phyloP scores from a whole-genome alignment of 805 yeast genomes.

The Lachancea thermotolerans region DNA sequence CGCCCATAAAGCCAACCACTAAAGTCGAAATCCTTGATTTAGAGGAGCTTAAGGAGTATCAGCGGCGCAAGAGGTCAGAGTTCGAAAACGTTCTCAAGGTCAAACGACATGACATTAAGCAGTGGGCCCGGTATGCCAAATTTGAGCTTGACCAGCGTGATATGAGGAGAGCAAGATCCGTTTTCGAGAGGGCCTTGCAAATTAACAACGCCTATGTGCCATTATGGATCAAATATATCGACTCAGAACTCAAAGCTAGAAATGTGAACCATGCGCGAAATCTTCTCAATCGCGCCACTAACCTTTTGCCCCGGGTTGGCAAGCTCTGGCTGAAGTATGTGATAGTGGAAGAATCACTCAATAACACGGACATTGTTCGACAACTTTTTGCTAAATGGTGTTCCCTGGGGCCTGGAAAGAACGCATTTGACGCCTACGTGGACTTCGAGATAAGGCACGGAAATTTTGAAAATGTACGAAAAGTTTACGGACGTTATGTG shows the following conservation, averaged over 20 bases:
- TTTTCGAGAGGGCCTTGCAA: constrained; percentile 80
- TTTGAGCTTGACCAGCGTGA: constrained; percentile 83
- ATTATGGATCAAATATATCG: constrained; percentile 79
- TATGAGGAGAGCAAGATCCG: constrained; percentile 69
- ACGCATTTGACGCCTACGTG: constrained; percentile 71
- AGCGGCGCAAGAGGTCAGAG: constrained; percentile 69
- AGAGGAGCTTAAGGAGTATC: constrained; percentile 74
- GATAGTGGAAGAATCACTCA: constrained; percentile 72
- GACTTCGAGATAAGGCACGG: constrained; percentile 65
- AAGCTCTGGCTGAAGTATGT: constrained; percentile 84
- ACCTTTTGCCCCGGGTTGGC: constrained; percentile 67
- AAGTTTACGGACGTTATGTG: constrained; percentile 51
- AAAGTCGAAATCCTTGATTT: constrained; percentile 53
- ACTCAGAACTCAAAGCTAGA: constrained; percentile 62
- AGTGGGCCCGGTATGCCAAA: constrained; percentile 88
- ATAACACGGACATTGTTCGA: constrained; percentile 55
- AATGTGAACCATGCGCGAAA: constrained; percentile 87
- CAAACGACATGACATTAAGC: constrained; percentile 73
- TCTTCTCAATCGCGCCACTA: constrained; percentile 69
- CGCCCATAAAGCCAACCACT: constrained; percentile 27
- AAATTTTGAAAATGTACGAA: constrained; percentile 50
- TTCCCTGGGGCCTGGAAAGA: constrained; percentile 58
- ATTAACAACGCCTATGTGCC: constrained; percentile 73
- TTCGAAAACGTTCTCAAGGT: constrained; percentile 83
- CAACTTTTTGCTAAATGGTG: constrained; percentile 74